phyloP scores from a whole-genome alignment of 2,329 filamentous ascomycete species.

The Tolypocladium guangdongense region DNA sequence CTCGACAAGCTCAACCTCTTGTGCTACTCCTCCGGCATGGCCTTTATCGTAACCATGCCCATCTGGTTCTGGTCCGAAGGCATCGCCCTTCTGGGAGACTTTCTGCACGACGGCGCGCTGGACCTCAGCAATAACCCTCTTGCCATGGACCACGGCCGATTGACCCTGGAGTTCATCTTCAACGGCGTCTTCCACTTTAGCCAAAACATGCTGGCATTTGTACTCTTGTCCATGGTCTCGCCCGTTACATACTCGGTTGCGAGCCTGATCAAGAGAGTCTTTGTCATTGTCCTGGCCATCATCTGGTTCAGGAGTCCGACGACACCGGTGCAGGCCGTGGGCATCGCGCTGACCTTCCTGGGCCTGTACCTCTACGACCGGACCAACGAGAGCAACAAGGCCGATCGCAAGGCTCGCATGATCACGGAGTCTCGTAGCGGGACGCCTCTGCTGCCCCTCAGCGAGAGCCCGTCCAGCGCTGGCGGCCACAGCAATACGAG shows the following conservation, averaged over 20 bases:
- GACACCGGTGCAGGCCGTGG: slow-evolving; percentile 69
- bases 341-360: slow-evolving; percentile 80
- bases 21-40: slow-evolving; percentile 92
- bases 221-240: slow-evolving; percentile 83
- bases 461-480: slow-evolving; percentile 22
- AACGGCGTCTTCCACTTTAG: slow-evolving; percentile 95
- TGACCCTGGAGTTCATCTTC: slow-evolving; percentile 82
- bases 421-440: slow-evolving; percentile 31
- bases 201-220: slow-evolving; percentile 91
- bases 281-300: slow-evolving; percentile 90
- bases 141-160: slow-evolving; percentile 63
- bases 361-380: slow-evolving; percentile 94
- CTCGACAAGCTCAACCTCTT: slow-evolving; percentile 94
- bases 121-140: slow-evolving; percentile 48
- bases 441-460: slow-evolving; percentile 55
- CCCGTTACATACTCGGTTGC: slow-evolving; percentile 97
- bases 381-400: slow-evolving; percentile 77
- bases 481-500: neutral
- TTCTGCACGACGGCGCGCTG: slow-evolving; percentile 71
- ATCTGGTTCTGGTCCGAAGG: slow-evolving; percentile 94
- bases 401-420: slow-evolving; percentile 68
- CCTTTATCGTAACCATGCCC: slow-evolving; percentile 76
- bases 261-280: slow-evolving; percentile 91
- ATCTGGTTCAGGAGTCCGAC: slow-evolving; percentile 93
- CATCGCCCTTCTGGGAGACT: slow-evolving; percentile 62